Evolutionary conservation across 176 grass and related monocot genomes (phyloP), one percentile per base, ranked within the genome.

Genomic region (Olyra latifolia): DNA sequence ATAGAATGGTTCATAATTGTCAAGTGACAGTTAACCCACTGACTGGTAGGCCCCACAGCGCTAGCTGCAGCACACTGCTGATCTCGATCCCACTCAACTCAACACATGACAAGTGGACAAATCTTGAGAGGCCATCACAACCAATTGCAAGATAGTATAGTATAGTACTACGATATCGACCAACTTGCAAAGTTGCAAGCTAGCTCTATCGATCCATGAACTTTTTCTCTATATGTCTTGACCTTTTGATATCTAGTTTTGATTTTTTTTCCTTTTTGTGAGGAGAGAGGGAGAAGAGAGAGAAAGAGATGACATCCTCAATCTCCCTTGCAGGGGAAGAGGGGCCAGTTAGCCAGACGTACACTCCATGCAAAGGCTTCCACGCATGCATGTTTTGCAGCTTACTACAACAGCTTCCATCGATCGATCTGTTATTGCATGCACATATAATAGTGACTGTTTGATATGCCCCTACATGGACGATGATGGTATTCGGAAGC

Each of bases 301-400:
- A 84, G 64, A 66, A 16, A 67, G 35, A 58, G 3, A 16, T 25
- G 15, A 20, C 17, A 12, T 63, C 10, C 17, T 62, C 57, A 63
- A 1, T 7, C 5, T 79, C 53, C 62, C 83, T 82, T 89, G 83
- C 28, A 89, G 78, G 81, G 57, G 78, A 89, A 89, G 83, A 82
- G 86, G 91, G 82, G 74, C 69, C 82, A 76, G 85, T 58, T 89
- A 46, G 89, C 89, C 89, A 89, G 84, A 83, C 92, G 92, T 95
- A 92, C 92, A 95, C 92, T 95, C 72, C 92, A 95, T 92, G 92
- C 92, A 95, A 95, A 95, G 89, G 89, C 72, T 70, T 78, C 50
- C 71, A 85, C 84, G 89, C 82, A 80, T 73, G 68, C 84, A 89
- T 80, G 87, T 66, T 92, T 86, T 84, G 90, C 87, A 80, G 79